Conservation (phyloP, 2,329 filamentous ascomycete species). For the Colletotrichum sp. region DNA sequence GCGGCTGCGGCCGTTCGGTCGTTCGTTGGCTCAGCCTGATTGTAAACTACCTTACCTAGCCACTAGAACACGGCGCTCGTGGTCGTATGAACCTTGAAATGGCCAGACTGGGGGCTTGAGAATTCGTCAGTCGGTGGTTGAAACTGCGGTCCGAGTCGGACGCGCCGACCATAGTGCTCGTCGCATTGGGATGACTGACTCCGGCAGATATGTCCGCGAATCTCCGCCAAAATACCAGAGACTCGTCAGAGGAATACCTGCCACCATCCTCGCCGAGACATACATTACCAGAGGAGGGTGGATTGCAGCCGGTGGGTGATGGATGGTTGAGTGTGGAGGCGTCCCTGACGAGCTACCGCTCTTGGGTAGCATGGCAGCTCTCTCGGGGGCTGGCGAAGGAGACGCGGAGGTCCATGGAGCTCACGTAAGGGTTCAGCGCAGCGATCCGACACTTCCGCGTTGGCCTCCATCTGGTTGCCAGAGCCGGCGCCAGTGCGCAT, state of each 20-base stretch:
- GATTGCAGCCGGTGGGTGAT: neutral
- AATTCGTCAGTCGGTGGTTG: neutral
- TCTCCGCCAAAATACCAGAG: neutral
- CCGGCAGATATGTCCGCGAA: neutral
- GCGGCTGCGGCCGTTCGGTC: neutral
- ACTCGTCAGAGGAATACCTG: neutral
- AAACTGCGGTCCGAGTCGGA: neutral
- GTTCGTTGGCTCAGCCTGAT: neutral
- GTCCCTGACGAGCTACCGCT: neutral
- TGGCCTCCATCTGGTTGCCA: neutral
- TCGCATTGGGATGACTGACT: neutral
- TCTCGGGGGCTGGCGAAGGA: neutral
- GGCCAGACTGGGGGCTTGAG: neutral
- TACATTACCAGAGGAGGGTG: neutral
- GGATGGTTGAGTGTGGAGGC: neutral
- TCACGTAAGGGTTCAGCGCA: neutral
- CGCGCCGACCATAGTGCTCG: neutral
- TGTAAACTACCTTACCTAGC: neutral
- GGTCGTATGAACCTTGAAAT: neutral
- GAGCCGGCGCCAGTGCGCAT: neutral
- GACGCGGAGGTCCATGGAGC: neutral
- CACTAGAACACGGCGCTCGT: neutral
- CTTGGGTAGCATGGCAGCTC: neutral
- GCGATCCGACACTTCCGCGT: constrained; percentile 15
- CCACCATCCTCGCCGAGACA: neutral